These are phyloP conservation scores for Scheffersomyces lignosus DNA, from an alignment of 805 yeast species.

Conservation along the genomic window DNA sequence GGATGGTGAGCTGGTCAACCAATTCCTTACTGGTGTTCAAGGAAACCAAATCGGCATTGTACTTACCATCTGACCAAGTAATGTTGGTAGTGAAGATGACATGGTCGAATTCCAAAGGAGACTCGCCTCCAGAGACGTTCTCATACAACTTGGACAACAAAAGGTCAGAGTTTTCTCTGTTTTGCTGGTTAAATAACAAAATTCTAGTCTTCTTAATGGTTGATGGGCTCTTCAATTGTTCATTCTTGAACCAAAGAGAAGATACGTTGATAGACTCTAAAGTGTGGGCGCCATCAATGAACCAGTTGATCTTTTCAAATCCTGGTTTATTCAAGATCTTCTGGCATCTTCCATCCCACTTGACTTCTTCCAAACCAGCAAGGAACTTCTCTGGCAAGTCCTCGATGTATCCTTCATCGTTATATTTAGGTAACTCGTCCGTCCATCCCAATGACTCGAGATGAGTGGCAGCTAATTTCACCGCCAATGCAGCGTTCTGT, in stretches of 20 bases:
- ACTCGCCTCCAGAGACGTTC: slow-evolving; percentile 25
- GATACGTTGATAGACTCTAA: slow-evolving; percentile 84
- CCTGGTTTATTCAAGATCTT: slow-evolving; percentile 47
- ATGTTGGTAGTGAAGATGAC: slow-evolving; percentile 88
- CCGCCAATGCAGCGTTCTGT: slow-evolving; percentile 85
- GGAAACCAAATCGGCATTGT: slow-evolving; percentile 80
- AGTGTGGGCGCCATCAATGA: slow-evolving; percentile 95
- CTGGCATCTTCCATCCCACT: slow-evolving; percentile 98
- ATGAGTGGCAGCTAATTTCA: slow-evolving; percentile 64
- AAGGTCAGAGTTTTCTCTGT: slow-evolving; percentile 71
- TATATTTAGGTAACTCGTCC: slow-evolving; percentile 23
- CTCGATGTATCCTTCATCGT: slow-evolving; percentile 13
- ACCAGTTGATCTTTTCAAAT: slow-evolving; percentile 62
- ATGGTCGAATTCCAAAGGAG: slow-evolving; percentile 59
- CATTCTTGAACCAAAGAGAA: slow-evolving; percentile 66
- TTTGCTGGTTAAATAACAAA: slow-evolving; percentile 90
- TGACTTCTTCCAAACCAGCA: slow-evolving; percentile 62
- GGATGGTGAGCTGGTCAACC: slow-evolving; percentile 80
- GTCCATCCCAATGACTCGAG: slow-evolving; percentile 48
- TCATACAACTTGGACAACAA: slow-evolving; percentile 56
- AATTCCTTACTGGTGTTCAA: slow-evolving; percentile 77
- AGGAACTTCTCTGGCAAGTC: slow-evolving; percentile 50
- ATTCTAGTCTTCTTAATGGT: slow-evolving; percentile 43
- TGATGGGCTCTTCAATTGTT: slow-evolving; percentile 5
- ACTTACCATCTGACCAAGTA: slow-evolving; percentile 83